These are phyloP conservation scores for Phytopythium ostracodes DNA, from an alignment of 352 stramenopile genomes.

Conservation along the genomic window DNA sequence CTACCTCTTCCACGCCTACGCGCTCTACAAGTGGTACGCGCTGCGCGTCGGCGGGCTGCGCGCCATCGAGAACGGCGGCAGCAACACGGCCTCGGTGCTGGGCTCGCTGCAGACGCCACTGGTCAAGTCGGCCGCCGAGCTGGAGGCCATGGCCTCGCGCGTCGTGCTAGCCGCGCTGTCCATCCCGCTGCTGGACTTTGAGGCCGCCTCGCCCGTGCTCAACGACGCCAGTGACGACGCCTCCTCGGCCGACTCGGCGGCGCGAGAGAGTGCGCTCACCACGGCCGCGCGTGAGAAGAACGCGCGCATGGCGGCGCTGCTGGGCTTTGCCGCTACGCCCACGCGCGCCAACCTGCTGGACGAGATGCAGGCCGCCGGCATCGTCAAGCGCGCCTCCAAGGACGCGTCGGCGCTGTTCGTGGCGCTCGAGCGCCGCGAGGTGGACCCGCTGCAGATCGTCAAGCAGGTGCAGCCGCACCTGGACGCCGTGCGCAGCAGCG, in stretches of 20 bases:
- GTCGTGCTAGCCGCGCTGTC: constrained; percentile 93
- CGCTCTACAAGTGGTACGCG: constrained; percentile 95
- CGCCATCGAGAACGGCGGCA: constrained; percentile 34
- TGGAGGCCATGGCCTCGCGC: constrained; percentile 82
- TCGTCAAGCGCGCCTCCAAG: constrained; percentile 54
- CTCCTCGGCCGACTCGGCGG: constrained; percentile 55
- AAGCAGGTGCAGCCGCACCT: constrained; percentile 63
- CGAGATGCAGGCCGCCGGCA: constrained; percentile 80
- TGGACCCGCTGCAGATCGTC: constrained; percentile 78
- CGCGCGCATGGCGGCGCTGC: constrained; percentile 90
- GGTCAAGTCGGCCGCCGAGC: constrained; percentile 71
- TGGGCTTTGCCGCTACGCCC: constrained; percentile 86
- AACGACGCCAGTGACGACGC: constrained; percentile 48
- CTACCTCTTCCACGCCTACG: constrained; percentile 96
- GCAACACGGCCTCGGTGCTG: constrained; percentile 18
- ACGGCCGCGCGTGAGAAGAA: constrained; percentile 89
- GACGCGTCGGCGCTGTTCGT: constrained; percentile 63
- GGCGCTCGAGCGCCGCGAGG: constrained; percentile 60
- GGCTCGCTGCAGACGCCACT: constrained; percentile 29
- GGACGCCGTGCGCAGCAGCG: constrained; percentile 28
- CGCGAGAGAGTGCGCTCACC: constrained; percentile 34
- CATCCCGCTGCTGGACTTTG: constrained; percentile 86
- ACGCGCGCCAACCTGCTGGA: constrained; percentile 90
- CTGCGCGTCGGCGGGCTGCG: constrained; percentile 89
- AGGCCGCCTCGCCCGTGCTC: constrained; percentile 49